Conservation (phyloP, 306 rosid species). For the Ziziphus jujuba region DNA sequence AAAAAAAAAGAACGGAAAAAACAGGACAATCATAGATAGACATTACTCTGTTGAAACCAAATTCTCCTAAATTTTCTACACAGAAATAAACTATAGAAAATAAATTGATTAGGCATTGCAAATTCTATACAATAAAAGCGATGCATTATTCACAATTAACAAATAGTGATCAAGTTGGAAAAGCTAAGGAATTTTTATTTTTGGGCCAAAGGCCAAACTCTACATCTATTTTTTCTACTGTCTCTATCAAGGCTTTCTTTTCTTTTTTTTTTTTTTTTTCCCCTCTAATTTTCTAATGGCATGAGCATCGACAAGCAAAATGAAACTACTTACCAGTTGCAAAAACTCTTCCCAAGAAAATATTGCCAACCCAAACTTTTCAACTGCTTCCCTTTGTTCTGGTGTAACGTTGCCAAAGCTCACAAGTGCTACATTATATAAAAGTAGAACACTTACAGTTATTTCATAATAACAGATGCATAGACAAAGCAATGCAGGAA, state of each 20-base stretch:
- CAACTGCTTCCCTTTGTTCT: conserved; percentile 69
- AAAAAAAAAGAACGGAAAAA: conserved; percentile 14
- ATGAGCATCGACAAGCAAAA: conserved; percentile 1
- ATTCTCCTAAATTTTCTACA: background rate
- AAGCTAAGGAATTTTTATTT: background rate
- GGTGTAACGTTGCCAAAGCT: conserved; percentile 83
- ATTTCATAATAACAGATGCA: background rate
- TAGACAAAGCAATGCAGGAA: conserved; percentile 27
- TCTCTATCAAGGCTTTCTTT: background rate
- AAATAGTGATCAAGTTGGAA: background rate
- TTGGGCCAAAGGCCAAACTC: conserved; percentile 22
- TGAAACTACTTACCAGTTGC: conserved; percentile 57
- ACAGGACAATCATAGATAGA: conserved; percentile 11
- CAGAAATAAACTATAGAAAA: background rate
- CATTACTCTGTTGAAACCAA: background rate
- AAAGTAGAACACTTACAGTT: conserved; percentile 19
- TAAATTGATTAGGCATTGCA: background rate
- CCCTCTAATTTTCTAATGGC: background rate
- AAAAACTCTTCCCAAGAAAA: conserved; percentile 86
- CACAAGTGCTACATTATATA: conserved; percentile 61
- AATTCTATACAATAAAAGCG: background rate
- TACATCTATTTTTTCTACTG: background rate
- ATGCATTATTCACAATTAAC: background rate
- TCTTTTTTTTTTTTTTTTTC: background rate
- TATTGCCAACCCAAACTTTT: conserved; percentile 53